Base-by-base conservation (phyloP, 2,329 filamentous ascomycete genomes). In the Alternaria incomplexa region DNA sequence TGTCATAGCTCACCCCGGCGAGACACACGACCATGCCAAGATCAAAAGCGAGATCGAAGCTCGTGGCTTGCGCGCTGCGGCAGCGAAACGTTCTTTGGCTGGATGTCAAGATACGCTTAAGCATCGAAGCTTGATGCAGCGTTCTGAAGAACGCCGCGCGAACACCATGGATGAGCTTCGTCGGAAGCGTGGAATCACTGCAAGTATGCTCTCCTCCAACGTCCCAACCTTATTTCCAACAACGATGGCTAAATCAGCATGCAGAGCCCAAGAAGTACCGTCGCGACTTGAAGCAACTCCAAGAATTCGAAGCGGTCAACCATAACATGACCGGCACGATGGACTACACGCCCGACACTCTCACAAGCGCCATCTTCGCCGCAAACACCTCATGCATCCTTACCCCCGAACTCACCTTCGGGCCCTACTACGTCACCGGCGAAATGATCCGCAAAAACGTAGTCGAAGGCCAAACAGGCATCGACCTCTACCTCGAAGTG, bases 401-500 rank as follows among this genome's bases (percentile, higher is more conserved):
- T 5, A 54, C 68, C 5, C 71, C 73, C 6, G 73, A 77, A 43
- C 56, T 67, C 36, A 75, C 70, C 13, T 62, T 67, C 44, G 71
- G 69, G 5, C 69, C 74, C 2, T 77, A 75, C 62, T 77, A 40
- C 8, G 30, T 53, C 30, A 36, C 30, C 0, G 30, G 50, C 15
- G 50, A 53, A 15, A 43, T 81, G 50, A 74, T 87, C 64, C 81
- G 85, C 20, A 68, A 79, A 26, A 77, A 87, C 63, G 73, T 87
- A 28, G 79, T 75, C 9, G 83, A 85, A 56, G 77, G 77, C 20
- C 79, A 86, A 69, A 62, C 62, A 3, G 85, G 85, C 47, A 76
- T 87, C 23, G 78, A 80, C 40, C 73, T 86, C 43, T 80, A 81
- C 9, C 72, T 86, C 17, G 85, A 86, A 67, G 79, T 84, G 58